A percentile compares a stretch with the other conserved stretches of the same genome.
These are phyloP conservation scores for Aspergillus quadricinctus DNA, from an alignment of 2,329 filamentous ascomycete species.

Conservation along the genomic window DNA sequence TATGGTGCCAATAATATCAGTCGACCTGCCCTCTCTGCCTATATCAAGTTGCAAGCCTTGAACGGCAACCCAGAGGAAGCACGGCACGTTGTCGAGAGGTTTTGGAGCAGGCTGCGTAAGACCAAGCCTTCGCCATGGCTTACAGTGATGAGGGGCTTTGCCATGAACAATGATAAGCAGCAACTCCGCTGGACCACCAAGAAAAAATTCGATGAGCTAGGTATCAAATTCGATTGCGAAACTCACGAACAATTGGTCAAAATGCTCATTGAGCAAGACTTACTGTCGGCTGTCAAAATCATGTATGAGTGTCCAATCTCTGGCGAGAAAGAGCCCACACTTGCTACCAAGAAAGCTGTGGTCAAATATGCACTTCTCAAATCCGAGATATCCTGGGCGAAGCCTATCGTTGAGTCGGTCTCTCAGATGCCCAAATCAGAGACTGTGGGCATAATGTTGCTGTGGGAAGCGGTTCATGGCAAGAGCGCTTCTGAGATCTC, in stretches of 20 bases:
- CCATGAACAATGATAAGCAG: slow-evolving; percentile 53
- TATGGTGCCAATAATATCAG: slow-evolving; percentile 35
- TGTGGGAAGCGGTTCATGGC: slow-evolving; percentile 70
- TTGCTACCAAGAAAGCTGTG: slow-evolving; percentile 50
- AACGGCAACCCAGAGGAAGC: slow-evolving; percentile 56
- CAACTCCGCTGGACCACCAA: slow-evolving; percentile 55
- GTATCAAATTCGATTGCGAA: slow-evolving; percentile 42
- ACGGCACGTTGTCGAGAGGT: slow-evolving; percentile 41
- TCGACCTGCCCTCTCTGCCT: slow-evolving; percentile 40
- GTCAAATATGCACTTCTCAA: slow-evolving; percentile 59
- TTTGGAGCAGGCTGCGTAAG: slow-evolving; percentile 32
- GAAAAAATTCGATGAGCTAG: slow-evolving; percentile 50
- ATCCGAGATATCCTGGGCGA: slow-evolving; percentile 59
- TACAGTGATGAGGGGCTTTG: slow-evolving; percentile 57
- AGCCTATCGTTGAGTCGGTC: slow-evolving; percentile 52
- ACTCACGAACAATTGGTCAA: slow-evolving; percentile 52
- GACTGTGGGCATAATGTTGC: slow-evolving; percentile 68
- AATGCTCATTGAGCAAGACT: slow-evolving; percentile 58
- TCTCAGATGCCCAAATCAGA: slow-evolving; percentile 47
- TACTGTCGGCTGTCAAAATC: slow-evolving; percentile 57
- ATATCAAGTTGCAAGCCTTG: slow-evolving; percentile 49
- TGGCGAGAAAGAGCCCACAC: slow-evolving; percentile 38
- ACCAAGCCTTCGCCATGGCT: slow-evolving; percentile 41
- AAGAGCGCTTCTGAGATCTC: slow-evolving; percentile 68
- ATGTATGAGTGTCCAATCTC: slow-evolving; percentile 61